Conservation (phyloP, 306 rosid species). For the Pterocarpus macrocarpus region DNA sequence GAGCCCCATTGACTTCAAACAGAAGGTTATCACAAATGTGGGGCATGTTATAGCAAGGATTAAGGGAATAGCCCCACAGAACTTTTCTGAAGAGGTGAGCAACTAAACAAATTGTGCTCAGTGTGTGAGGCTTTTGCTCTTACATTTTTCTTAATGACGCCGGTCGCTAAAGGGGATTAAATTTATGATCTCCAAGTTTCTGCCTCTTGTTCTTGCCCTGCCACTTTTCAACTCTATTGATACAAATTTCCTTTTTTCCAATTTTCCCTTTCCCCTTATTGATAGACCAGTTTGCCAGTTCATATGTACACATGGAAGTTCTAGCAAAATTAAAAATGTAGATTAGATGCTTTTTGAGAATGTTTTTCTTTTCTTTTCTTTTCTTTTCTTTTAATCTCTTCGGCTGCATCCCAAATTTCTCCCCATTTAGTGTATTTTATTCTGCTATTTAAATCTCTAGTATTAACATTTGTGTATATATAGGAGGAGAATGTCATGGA, state of each 20-base stretch:
- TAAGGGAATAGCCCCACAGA: slow-evolving; percentile 87
- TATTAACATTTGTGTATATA: slow-evolving; percentile 17
- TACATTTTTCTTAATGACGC: background rate
- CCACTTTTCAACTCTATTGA: background rate
- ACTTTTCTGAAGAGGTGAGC: slow-evolving; percentile 89
- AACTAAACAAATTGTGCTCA: slow-evolving; percentile 21
- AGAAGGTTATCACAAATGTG: slow-evolving; percentile 89
- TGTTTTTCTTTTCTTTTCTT: background rate
- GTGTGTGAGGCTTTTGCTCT: no score
- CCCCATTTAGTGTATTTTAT: background rate
- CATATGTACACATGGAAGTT: background rate
- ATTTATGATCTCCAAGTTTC: slow-evolving; percentile 4
- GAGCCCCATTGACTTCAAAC: slow-evolving; percentile 86
- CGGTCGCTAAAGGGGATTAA: background rate
- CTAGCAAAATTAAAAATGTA: background rate
- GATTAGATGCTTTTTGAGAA: background rate
- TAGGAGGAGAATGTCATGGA: slow-evolving; percentile 96
- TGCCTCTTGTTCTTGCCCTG: background rate
- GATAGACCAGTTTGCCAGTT: slow-evolving; percentile 6
- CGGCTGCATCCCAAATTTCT: slow-evolving; percentile 24
- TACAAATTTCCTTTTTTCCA: background rate
- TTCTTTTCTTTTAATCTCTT: background rate
- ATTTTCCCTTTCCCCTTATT: background rate
- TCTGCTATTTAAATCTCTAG: slow-evolving; percentile 10
- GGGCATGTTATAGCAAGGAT: slow-evolving; percentile 82